These are phyloP conservation scores for Brachypodium distachyon DNA, from an alignment of 202 grass and related monocot genomes.

Conservation along the genomic window DNA sequence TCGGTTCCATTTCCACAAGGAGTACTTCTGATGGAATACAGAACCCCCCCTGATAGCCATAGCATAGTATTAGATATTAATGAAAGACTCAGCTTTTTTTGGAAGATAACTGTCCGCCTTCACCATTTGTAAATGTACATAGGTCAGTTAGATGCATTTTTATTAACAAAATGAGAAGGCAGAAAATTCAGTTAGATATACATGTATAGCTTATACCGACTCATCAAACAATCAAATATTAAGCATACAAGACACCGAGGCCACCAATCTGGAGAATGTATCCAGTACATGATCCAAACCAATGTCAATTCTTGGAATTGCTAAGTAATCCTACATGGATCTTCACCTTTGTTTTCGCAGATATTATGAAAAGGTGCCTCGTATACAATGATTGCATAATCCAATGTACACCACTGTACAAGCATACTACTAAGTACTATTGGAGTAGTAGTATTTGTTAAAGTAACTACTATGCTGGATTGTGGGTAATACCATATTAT, in stretches of 20 bases:
- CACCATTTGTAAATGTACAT: constrained; percentile 41
- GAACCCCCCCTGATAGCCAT: background rate
- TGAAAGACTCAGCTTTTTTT: constrained; percentile 17
- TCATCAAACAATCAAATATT: background rate
- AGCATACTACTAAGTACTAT: too few relatives aligned
- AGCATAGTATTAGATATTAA: constrained; percentile 1
- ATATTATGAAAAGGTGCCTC: too few relatives aligned
- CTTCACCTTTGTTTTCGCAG: too few relatives aligned
- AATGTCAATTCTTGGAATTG: background rate
- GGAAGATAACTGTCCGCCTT: constrained; percentile 29
- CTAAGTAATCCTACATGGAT: background rate
- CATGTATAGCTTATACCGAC: constrained; percentile 19
- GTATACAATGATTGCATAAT: too few relatives aligned
- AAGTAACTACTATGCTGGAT: background rate
- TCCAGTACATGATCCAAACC: background rate
- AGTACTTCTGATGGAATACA: constrained; percentile 53
- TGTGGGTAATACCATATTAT: background rate
- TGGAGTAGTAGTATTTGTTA: background rate
- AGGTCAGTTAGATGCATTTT: constrained; percentile 29
- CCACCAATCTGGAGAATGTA: background rate
- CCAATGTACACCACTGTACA: too few relatives aligned
- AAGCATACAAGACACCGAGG: constrained; percentile 21
- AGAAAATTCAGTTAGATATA: constrained; percentile 10
- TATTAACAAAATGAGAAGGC: constrained; percentile 24
- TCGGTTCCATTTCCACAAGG: constrained; percentile 94